Percentiles rank a stretch among this genome's conserved stretches.
Evolutionary conservation across 345 rosid genomes (phyloP).

Genomic region (Linum usitatissimum): DNA sequence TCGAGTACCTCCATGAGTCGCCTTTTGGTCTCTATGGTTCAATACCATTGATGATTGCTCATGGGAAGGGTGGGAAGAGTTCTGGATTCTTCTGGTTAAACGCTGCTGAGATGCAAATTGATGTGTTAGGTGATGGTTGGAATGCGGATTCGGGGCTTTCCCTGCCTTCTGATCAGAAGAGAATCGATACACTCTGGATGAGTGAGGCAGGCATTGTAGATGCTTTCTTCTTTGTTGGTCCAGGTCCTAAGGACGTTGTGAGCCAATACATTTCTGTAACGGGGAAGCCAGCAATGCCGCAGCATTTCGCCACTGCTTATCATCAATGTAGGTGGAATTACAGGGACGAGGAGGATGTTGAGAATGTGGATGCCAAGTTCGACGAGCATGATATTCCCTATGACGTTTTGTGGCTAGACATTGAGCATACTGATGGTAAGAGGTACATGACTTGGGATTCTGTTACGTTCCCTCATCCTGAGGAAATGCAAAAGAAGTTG

Average conservation of each 20-base stretch:
- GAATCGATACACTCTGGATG: slow-evolving; percentile 91
- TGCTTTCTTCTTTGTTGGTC: slow-evolving; percentile 81
- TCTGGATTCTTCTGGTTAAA: slow-evolving; percentile 94
- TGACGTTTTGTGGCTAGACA: slow-evolving; percentile 97
- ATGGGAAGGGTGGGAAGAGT: slow-evolving; percentile 59
- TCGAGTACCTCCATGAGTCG: slow-evolving; percentile 76
- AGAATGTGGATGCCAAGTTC: slow-evolving; percentile 79
- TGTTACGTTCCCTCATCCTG: slow-evolving; percentile 71
- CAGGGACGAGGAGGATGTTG: slow-evolving; percentile 97
- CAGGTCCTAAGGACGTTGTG: slow-evolving; percentile 82
- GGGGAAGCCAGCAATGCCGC: slow-evolving; percentile 87
- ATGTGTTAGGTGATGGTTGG: slow-evolving; percentile 85
- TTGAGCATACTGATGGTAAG: slow-evolving; percentile 93
- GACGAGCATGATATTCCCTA: slow-evolving; percentile 97
- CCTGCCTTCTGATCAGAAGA: slow-evolving; percentile 45
- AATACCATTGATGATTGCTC: slow-evolving; percentile 86
- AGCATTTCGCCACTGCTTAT: slow-evolving; percentile 74
- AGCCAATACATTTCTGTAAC: slow-evolving; percentile 74
- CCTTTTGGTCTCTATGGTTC: slow-evolving; percentile 96
- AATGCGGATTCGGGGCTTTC: slow-evolving; percentile 62
- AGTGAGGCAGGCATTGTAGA: slow-evolving; percentile 97
- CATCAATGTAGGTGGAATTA: slow-evolving; percentile 99
- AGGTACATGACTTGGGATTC: slow-evolving; percentile 93
- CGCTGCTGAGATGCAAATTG: slow-evolving; percentile 99
- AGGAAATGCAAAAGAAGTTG: slow-evolving; percentile 82